Evolutionary conservation across 78 protist species (phyloP), one percentile per base, ranked within the genome.

Genomic region (Guillardia theta): DNA sequence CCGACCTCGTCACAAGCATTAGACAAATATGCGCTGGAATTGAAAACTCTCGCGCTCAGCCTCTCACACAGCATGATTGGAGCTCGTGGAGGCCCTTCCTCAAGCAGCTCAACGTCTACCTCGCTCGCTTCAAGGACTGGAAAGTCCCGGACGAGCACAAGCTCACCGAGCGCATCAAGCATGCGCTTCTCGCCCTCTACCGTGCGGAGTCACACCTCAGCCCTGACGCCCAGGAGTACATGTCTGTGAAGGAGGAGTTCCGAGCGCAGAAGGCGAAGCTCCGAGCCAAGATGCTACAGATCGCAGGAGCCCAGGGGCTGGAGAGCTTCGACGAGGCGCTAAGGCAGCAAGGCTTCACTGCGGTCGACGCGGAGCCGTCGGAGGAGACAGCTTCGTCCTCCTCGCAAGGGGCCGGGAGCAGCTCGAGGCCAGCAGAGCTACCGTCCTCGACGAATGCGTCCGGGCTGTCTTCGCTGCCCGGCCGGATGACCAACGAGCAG

Each of bases 401-500:
- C 70, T 1, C 70, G 27, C 6, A 24, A 24, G 2, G 27, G 27
- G 70, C 70, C 21, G 70, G 70, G 39, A 30, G 39, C 70, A 58
- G 70, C 70, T 24, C 70, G 27, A 58, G 70, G 27, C 27, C 70
- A 24, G 70, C 70, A 24, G 70, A 30, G 39, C 70, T 58, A 58
- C 70, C 70, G 21, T 24, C 27, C 27, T 30, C 21, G 39, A 30
- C 70, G 27, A 58, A 58, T 30, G 70, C 70, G 27, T 27, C 39
- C 70, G 6, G 70, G 39, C 27, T 27, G 39, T 58, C 70, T 8
- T 27, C 39, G 21, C 70, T 58, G 39, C 70, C 70, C 39, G 70
- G 70, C 70, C 21, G 70, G 70, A 58, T 70, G 41, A 70, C 87
- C 45, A 70, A 70, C 41, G 87, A 70, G 87, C 87, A 70, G 87